Percentiles rank a stretch among this genome's conserved stretches.
These are phyloP conservation scores for Schizophyllum commune DNA, from an alignment of 1,284 basidiomycete species.

Conservation along the genomic window DNA sequence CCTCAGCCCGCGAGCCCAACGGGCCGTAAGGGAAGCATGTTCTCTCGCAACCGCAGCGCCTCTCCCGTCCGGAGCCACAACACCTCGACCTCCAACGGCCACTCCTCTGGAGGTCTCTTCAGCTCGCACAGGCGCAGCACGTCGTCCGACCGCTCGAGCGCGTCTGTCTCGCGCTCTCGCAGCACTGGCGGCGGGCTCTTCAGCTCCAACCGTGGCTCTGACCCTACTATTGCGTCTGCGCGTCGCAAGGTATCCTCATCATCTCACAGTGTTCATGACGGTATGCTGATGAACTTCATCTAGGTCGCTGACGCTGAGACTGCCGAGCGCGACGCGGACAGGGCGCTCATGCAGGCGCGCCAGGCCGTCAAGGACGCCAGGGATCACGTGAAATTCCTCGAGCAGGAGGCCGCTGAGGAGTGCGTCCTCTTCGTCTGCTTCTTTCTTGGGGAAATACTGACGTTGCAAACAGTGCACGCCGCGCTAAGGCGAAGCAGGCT, in stretches of 20 bases:
- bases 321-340: constrained; percentile 48
- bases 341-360: constrained; percentile 40
- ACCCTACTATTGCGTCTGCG: neutral
- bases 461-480: constrained; percentile 33
- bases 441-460: constrained; percentile 2
- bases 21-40: constrained; percentile 21
- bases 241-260: constrained; percentile 7
- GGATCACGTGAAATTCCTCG: constrained; percentile 44
- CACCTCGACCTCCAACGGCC: constrained; percentile 5
- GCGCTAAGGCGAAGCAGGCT: constrained; percentile 50
- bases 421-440: constrained; percentile 23
- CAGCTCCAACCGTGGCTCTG: constrained; percentile 3
- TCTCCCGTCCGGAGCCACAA: constrained; percentile 15
- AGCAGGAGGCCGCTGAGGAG: constrained; percentile 51
- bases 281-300: constrained; percentile 31
- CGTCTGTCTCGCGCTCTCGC: constrained; percentile 5
- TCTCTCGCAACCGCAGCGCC: constrained; percentile 16
- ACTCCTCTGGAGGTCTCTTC: constrained; percentile 20
- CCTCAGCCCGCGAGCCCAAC: constrained; percentile 13
- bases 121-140: constrained; percentile 13
- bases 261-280: constrained; percentile 20
- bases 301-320: constrained; percentile 47
- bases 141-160: constrained; percentile 14
- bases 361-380: constrained; percentile 40
- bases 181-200: neutral